Base-by-base conservation (phyloP, 176 grass and related monocot species). In the Tillandsia fasciculata region DNA sequence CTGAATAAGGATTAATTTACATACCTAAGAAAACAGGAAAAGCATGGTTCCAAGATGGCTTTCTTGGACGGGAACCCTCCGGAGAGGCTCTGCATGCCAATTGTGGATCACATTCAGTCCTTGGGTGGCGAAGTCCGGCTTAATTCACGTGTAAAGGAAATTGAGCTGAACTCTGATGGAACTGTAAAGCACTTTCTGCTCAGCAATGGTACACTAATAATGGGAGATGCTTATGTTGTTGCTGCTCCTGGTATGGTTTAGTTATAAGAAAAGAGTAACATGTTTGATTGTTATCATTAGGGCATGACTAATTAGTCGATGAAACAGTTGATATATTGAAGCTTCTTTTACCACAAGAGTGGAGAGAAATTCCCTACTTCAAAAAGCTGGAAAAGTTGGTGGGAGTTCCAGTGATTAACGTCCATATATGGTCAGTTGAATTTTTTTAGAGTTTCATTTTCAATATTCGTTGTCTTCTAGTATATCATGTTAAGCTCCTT, bases 351-450 rank as follows among this genome's bases (percentile, higher is more conserved):
- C 93, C 89, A 70, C 78, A 97, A 90, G 81, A 87, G 69, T 97
- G 93, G 93, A 97, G 53, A 63, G 93, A 92, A 72, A 97, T 97
- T 51, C 57, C 77, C 51, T 97, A 92, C 67, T 90, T 87, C 74
- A 97, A 97, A 74, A 97, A 81, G 77, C 77, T 97, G 48, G 86
- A 97, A 61, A 97, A 90, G 67, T 84, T 92, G 51, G 93, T 92
- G 12, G 93, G 93, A 82, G 93, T 97, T 81, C 93, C 93, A 78
- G 93, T 97, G 50, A 97, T 97, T 72, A 97, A 97, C 87, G 89
- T 97, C 66, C 93, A 92, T 82, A 97, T 97, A 87, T 97, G 93
- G 93, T 92, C 67, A 42, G 89, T 87, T 72, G 53, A 69, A 22
- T 52, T 64, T 65, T 54, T 78, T 75, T 9, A 56, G 64, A 56